A percentile compares a stretch with the other conserved stretches of the same genome.
These are phyloP conservation scores for Eucalyptus tenuipes DNA, from an alignment of 345 rosid species.

Conservation along the genomic window DNA sequence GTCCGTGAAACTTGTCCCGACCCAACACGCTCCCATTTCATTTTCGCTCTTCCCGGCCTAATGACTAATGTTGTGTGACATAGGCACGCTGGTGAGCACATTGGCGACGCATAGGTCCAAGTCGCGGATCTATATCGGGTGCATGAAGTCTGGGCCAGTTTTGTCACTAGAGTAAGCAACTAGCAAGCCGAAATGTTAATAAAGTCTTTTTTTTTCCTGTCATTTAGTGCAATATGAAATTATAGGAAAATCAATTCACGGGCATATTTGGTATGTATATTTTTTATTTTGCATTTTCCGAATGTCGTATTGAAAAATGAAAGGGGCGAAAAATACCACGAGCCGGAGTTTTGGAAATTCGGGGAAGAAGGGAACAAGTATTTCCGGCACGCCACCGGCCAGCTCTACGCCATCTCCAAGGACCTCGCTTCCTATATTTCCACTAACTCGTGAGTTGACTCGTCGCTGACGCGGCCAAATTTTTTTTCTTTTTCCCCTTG, in stretches of 20 bases:
- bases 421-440: conserved; percentile 84
- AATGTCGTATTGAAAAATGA: background rate
- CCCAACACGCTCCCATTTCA: background rate
- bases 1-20: background rate
- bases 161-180: conserved; percentile 50
- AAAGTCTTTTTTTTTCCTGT: no score
- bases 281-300: background rate
- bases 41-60: background rate
- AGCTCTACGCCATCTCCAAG: conserved; percentile 77
- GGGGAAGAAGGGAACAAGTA: conserved; percentile 92
- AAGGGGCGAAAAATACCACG: conserved; percentile 75
- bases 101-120: conserved; percentile 48
- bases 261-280: background rate
- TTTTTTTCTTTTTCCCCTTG: background rate
- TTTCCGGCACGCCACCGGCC: conserved; percentile 91
- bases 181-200: rapidly evolving
- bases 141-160: conserved; percentile 98
- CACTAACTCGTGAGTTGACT: conserved; percentile 40
- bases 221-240: background rate
- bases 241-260: background rate
- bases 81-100: conserved; percentile 44
- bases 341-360: conserved; percentile 91
- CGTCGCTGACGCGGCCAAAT: background rate
- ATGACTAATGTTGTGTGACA: background rate
- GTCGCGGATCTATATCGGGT: conserved; percentile 78